These are phyloP conservation scores for Rhamnella rubrinervis DNA, from an alignment of 331 rosid species.

Conservation along the genomic window DNA sequence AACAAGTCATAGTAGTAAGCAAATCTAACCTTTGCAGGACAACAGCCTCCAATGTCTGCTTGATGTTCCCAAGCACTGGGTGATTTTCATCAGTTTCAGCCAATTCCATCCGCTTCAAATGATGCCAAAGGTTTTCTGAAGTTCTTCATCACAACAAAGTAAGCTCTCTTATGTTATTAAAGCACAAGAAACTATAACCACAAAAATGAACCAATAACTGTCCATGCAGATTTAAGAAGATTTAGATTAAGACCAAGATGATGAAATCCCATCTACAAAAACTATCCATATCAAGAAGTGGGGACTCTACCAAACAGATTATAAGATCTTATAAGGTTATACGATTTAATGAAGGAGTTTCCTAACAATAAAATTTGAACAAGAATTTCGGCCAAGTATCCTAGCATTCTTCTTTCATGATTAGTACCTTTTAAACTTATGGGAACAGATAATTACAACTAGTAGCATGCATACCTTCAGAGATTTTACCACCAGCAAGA, in stretches of 20 bases:
- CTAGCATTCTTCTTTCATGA: not conserved
- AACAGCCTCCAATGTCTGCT: slow-evolving; percentile 69
- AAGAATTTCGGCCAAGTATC: not conserved
- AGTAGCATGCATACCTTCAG: slow-evolving; percentile 59
- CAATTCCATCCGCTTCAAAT: slow-evolving; percentile 67
- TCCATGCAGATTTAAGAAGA: too few species aligned
- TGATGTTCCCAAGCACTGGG: slow-evolving; percentile 67
- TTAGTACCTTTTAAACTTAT: not conserved
- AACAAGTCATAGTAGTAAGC: not conserved
- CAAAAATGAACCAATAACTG: not conserved
- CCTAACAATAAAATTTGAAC: not conserved
- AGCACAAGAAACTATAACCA: not conserved
- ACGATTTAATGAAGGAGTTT: not conserved
- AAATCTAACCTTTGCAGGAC: slow-evolving; percentile 79
- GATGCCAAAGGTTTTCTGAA: slow-evolving; percentile 77
- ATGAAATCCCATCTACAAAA: too few species aligned
- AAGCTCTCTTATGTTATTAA: slow-evolving; percentile 8
- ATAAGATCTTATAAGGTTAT: not conserved
- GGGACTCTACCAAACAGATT: not conserved
- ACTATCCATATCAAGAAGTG: not conserved
- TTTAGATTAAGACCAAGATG: too few species aligned
- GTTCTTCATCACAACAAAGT: slow-evolving; percentile 23
- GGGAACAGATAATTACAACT: not conserved
- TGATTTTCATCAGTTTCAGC: slow-evolving; percentile 54
- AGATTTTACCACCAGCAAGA: slow-evolving; percentile 84